Evolutionary conservation across 176 grass and related monocot genomes (phyloP).

Genomic region (barley (Hordeum vulgare)): MorexV3_pseudomolecules_assembly NC_058522.1:563201597-563202096

Average conservation of each 20-base stretch:
- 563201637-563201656: constrained; percentile 75
- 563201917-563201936: constrained; percentile 47
- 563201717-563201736: constrained; percentile 63
- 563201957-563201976: constrained; percentile 59
- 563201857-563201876: constrained; percentile 68
- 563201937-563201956: constrained; percentile 52
- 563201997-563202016: constrained; percentile 94
- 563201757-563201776: constrained; percentile 52
- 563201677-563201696: constrained; percentile 95
- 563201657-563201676: constrained; percentile 88
- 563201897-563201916: constrained; percentile 48
- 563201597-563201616: background rate
- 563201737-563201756: constrained; percentile 83
- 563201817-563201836: background rate
- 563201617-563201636: background rate
- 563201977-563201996: constrained; percentile 89
- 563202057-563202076: constrained; percentile 67
- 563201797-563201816: background rate
- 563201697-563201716: constrained; percentile 83
- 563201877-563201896: constrained; percentile 82
- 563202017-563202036: constrained; percentile 85
- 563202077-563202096: constrained; percentile 82
- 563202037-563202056: constrained; percentile 92
- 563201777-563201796: background rate
- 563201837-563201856: constrained; percentile 19